phyloP scores from a whole-genome alignment of 2,329 filamentous ascomycete genomes.

The Colletotrichum abscissum region DNA sequence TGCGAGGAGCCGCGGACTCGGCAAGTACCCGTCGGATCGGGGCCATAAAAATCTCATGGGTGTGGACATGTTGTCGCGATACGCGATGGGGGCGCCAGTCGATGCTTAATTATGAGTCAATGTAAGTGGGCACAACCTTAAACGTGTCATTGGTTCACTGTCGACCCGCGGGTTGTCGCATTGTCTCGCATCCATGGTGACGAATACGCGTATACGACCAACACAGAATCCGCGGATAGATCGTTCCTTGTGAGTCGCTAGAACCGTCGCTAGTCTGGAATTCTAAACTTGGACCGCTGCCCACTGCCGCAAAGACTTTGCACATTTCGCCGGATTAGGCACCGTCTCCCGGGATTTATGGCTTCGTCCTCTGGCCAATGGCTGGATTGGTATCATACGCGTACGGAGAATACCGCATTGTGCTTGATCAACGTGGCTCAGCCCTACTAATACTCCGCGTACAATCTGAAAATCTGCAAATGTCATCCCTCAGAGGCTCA shows the following conservation, averaged over 20 bases:
- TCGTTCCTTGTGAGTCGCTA: too few relatives aligned
- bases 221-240: neutral
- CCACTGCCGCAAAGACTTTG: neutral
- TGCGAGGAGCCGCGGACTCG: slow-evolving; percentile 1
- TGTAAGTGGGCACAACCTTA: neutral
- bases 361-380: neutral
- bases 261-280: too few relatives aligned
- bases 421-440: slow-evolving; percentile 14
- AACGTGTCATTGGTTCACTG: neutral
- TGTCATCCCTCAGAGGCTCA: neutral
- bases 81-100: neutral
- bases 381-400: neutral
- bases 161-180: neutral
- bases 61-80: neutral
- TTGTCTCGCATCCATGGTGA: neutral
- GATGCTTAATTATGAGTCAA: neutral
- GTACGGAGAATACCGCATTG: slow-evolving; percentile 3
- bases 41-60: neutral
- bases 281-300: neutral
- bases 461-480: slow-evolving; percentile 26
- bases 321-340: neutral
- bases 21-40: neutral
- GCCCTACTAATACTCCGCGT: slow-evolving; percentile 27
- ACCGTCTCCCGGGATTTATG: neutral
- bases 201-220: slow-evolving; percentile 27